Evolutionary conservation across 2,329 filamentous ascomycete species (phyloP), one percentile per base, ranked within the genome.

Genomic region (Lomentospora prolificans): DNA sequence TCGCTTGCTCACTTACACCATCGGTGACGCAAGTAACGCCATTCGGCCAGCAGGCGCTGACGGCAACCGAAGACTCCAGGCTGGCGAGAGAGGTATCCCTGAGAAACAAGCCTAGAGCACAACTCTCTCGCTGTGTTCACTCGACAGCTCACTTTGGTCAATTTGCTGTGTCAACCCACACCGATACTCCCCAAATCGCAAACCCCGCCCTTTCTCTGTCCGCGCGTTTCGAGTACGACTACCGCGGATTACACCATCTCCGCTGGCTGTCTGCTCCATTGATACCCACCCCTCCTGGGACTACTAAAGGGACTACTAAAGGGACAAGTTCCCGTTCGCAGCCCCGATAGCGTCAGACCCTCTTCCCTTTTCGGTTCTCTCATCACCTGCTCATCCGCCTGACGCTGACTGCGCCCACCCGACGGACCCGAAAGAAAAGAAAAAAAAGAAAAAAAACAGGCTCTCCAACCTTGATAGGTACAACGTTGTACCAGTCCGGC

Each of bases 21-120:
- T 53, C 51, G 30, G 51, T 36, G 28, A 39, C 51, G 51, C 51
- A 53, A 36, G 22, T 53, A 53, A 53, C 51, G 51, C 51, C 51
- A 53, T 53, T 41, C 28, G 28, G 24, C 51, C 28, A 9, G 19
- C 41, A 24, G 17, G 27, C 24, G 27, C 24, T 51, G 24, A 27
- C 50, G 14, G 27, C 33, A 39, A 4, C 33, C 33, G 33, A 24
- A 9, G 12, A 46, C n/a, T n/a, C n/a, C n/a, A n/a, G n/a, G n/a
- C n/a, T n/a, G n/a, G n/a, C n/a, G n/a, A n/a, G n/a, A n/a, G n/a
- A n/a, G n/a, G n/a, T n/a, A n/a, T n/a, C n/a, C n/a, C n/a, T n/a
- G n/a, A n/a, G n/a, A n/a, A n/a, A n/a, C n/a, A n/a, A n/a, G n/a
- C n/a, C n/a, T n/a, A n/a, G n/a, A n/a, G n/a, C n/a, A n/a, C n/a